Evolutionary conservation across 1,284 basidiomycete genomes (phyloP), one percentile per base, ranked within the genome.

Genomic region (Cutaneotrichosporon sp.): DNA sequence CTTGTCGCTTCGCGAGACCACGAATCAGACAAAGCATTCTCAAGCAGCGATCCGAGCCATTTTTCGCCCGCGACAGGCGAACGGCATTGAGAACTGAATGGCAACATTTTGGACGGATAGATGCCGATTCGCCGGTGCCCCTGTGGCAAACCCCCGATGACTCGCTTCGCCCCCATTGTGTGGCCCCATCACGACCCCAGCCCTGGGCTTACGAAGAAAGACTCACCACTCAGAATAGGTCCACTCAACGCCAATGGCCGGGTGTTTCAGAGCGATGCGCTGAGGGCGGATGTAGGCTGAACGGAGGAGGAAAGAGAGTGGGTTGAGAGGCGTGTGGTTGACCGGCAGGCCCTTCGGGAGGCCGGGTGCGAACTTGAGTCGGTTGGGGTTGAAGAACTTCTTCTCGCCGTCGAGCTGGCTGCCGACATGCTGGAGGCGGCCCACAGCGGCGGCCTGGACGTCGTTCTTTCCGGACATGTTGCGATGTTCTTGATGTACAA

Each of bases 191-290:
- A n/a, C n/a, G n/a, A n/a, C n/a, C n/a, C n/a, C n/a, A n/a, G n/a
- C n/a, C n/a, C n/a, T n/a, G n/a, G n/a, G n/a, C 25, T 12, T 5
- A 17, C 10, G 17, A 39, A 11, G 3, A 26, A 24, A 12, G 3
- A 51, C 56, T 58, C 52, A 58, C 56, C 56, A 58, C 49, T 58
- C 56, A 17, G 52, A 12, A n/a, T 58, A 58, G 22, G 52, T 54
- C 56, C 56, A 58, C 41, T 58, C 41, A 39, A 49, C 52, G 38
- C 52, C 52, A 41, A 58, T 39, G 22, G 46, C 56, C 12, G 56
- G 56, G 56, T 58, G 56, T 49, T 54, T 58, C 32, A 58, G 22
- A 10, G 56, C 56, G 17, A 54, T 25, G 35, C 49, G 39, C 46
- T 53, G 45, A 17, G 56, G 56, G 24, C 52, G 56, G 42, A 58